phyloP scores from a whole-genome alignment of 495 filamentous ascomycete species.

The Geoglossum glabrum region DNA sequence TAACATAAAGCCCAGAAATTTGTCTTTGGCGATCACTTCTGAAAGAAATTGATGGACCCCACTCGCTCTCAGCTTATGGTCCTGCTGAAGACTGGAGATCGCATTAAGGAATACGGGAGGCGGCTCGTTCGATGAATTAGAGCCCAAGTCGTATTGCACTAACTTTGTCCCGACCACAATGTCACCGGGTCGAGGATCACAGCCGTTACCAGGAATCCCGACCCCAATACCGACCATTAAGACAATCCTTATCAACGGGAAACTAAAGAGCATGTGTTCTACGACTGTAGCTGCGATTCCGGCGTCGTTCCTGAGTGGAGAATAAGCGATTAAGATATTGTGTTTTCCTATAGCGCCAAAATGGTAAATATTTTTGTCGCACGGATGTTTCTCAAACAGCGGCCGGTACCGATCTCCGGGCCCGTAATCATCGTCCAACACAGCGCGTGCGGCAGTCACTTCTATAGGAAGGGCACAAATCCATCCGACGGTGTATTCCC shows the following conservation, averaged over 20 bases:
- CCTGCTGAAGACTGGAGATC: neutral
- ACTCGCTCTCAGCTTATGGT: neutral
- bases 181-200: slow-evolving; percentile 24
- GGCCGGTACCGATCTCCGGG: too few relatives aligned
- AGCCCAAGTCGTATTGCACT: slow-evolving; percentile 23
- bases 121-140: slow-evolving; percentile 7
- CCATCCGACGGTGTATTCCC: slow-evolving; percentile 31
- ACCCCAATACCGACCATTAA: slow-evolving; percentile 25
- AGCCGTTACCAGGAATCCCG: slow-evolving; percentile 16
- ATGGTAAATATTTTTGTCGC: slow-evolving; percentile 18
- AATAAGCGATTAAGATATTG: slow-evolving; percentile 25
- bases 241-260: slow-evolving; percentile 18
- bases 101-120: neutral
- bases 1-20: too few relatives aligned
- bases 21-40: neutral
- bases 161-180: slow-evolving; percentile 26
- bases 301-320: slow-evolving; percentile 10
- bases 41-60: neutral
- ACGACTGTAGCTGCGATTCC: slow-evolving; percentile 18
- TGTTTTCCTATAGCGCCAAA: slow-evolving; percentile 20
- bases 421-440: slow-evolving; percentile 28
- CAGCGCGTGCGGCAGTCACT: slow-evolving; percentile 21
- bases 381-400: slow-evolving; percentile 8
- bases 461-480: slow-evolving; percentile 27
- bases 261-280: slow-evolving; percentile 17